Base-by-base conservation (phyloP, 768 basidiomycete genomes). In the Fistulinella prunicolor region DNA sequence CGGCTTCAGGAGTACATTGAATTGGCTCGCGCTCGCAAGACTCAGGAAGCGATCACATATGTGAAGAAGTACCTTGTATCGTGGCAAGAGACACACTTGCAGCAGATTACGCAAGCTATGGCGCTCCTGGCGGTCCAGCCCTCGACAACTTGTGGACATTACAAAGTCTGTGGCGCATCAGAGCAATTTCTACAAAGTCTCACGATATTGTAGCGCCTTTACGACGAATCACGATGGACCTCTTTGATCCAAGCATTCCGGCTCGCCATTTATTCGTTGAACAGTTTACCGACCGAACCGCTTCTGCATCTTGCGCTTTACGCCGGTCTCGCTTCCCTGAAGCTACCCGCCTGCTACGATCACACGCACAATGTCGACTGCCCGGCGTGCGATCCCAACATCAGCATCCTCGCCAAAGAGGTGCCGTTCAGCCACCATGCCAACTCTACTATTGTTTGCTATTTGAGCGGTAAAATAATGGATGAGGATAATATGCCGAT, bases 1-100 rank as follows among this genome's bases (percentile, higher is more conserved):
- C 83, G 96, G 38, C 77, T 96, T 35, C 96, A 99, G 69, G 93
- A 97, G 68, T 97, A 87, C 65, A 94, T 98, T 61, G 96, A 99
- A 68, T 77, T 99, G 6, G 81, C 85, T 28, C 76, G 96, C 29
- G 70, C 74, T 4, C 66, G 81, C 29, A 82, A 84, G 63, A 73
- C 71, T 9, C 60, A 73, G 38, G 87, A 89, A 45, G 96, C 96
- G 9, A 92, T 98, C 53, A 74, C 80, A 1, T 96, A 98, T 69
- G 77, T 80, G 16, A 78, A 80, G 66, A 95, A 89, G 66, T 75
- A 96, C 62, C 77, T 99, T 5, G 67, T 84, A 9, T 63, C 80
- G 6, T 94, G 93, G 92, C 82, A 85, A 47, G 85, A 86, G 24
- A 89, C 86, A 3, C 92, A 95, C 65, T 63, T 86, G 42, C 58